Evolutionary conservation across 2,329 filamentous ascomycete genomes (phyloP).

Genomic region (Xylaria sp.): DNA sequence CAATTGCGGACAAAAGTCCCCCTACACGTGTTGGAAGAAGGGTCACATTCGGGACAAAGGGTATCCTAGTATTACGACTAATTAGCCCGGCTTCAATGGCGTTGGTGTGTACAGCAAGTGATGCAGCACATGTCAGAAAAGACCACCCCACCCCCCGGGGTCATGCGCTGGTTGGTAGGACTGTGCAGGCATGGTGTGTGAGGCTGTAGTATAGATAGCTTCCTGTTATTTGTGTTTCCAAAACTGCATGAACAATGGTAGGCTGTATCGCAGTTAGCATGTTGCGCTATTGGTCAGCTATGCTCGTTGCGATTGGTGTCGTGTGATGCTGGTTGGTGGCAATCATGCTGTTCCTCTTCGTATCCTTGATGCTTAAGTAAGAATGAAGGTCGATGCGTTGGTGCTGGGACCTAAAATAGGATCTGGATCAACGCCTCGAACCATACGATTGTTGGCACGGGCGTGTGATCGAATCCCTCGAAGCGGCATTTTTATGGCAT

Average conservation of each 20-base stretch:
- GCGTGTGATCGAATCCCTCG: background rate
- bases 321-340: background rate
- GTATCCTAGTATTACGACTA: background rate
- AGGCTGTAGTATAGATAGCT: slow-evolving; percentile 10
- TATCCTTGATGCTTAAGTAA: background rate
- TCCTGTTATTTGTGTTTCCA: background rate
- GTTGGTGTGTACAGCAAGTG: background rate
- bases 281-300: background rate
- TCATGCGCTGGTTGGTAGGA: slow-evolving; percentile 7
- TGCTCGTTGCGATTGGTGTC: background rate
- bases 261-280: background rate
- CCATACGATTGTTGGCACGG: background rate
- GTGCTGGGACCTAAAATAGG: background rate
- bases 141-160: background rate
- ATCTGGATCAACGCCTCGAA: background rate
- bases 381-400: background rate
- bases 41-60: background rate
- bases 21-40: background rate
- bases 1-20: background rate
- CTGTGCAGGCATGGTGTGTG: background rate
- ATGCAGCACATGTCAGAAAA: background rate
- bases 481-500: background rate
- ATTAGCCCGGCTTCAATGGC: slow-evolving; percentile 5
- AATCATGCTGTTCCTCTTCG: background rate
- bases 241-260: background rate